Conservation (phyloP, 2,329 filamentous ascomycete genomes). For the Arthrobotrys pseudoclavata region DNA sequence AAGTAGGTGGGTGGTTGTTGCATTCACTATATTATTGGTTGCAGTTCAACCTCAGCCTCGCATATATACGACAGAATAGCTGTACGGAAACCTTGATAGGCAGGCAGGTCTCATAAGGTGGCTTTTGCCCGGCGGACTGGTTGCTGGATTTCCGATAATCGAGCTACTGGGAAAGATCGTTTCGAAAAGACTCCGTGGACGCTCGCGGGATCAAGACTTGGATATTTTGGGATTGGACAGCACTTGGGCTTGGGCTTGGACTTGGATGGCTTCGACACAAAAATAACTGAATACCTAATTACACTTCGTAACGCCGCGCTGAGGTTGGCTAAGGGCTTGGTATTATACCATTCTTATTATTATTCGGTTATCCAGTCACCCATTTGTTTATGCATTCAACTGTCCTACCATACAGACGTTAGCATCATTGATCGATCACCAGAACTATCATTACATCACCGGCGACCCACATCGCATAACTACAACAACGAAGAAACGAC, state of each 20-base stretch:
- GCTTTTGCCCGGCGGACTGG: slow-evolving; percentile 2
- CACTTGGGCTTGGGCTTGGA: neutral
- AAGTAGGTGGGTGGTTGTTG: neutral
- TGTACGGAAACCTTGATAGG: neutral
- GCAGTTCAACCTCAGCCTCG: neutral
- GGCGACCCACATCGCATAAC: slow-evolving; percentile 3
- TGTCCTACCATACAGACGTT: too few species aligned
- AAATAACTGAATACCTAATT: neutral
- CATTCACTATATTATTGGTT: neutral
- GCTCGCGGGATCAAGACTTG: slow-evolving; percentile 8
- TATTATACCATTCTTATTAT: neutral
- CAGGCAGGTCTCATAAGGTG: neutral
- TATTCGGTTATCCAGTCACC: too few species aligned
- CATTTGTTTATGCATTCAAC: too few species aligned
- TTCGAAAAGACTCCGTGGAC: slow-evolving; percentile 17
- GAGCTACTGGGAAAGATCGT: neutral
- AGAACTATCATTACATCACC: neutral
- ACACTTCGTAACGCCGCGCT: neutral
- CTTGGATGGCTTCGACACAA: slow-evolving; percentile 3
- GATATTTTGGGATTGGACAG: slow-evolving; percentile 23
- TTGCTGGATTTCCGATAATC: neutral
- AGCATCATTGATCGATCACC: neutral
- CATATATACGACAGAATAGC: slow-evolving; percentile 11
- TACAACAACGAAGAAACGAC: neutral
- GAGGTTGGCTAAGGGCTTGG: slow-evolving; percentile 8